Base-by-base conservation (phyloP, 176 grass and related monocot genomes). In the Triticum dicoccoides region DNA sequence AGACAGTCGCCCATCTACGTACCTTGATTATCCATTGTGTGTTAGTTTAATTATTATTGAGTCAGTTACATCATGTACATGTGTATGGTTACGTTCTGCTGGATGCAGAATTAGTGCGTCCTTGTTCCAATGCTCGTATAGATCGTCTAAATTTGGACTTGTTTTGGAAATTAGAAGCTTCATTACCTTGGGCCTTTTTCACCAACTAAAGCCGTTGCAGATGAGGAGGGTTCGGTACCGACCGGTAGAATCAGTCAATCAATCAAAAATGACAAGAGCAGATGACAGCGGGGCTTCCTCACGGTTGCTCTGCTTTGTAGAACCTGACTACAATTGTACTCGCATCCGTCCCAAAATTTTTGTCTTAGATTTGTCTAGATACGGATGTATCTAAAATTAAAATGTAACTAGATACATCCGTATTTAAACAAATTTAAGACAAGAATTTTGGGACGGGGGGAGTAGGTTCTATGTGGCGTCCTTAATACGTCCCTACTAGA, bases 271-370 rank as follows among this genome's bases (percentile, higher is more conserved):
- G 54, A 21, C 54, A 58, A 21, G 18, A 56, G 51, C 51, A 1
- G 15, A 21, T 58, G 54, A 58, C 54, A 6, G 18, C 18, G 5
- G 5, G 17, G 18, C 6, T 21, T 58, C 54, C 54, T 58, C 54
- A 3, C 18, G 0, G 54, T 58, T 58, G 86, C 78, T 81, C 69
- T 76, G 66, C 91, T 85, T 94, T 91, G 92, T 89, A 91, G 25
- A 25, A 25, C 25, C 25, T 25, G 25, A 25, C 25, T 25, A 25
- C 25, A 25, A 25, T 25, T 25, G 25, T 25, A 25, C 25, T 25
- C 25, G 25, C 25, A 25, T 25, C 25, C 25, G 25, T 25, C 25
- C 25, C 25, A 25, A 25, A 25, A 25, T 25, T 25, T 25, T 25
- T 25, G 25, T 25, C 25, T 25, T 25, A 25, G 25, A 25, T 25